Base-by-base conservation (phyloP, 1,139 yeast species). In the Meyerozyma guilliermondii region DNA sequence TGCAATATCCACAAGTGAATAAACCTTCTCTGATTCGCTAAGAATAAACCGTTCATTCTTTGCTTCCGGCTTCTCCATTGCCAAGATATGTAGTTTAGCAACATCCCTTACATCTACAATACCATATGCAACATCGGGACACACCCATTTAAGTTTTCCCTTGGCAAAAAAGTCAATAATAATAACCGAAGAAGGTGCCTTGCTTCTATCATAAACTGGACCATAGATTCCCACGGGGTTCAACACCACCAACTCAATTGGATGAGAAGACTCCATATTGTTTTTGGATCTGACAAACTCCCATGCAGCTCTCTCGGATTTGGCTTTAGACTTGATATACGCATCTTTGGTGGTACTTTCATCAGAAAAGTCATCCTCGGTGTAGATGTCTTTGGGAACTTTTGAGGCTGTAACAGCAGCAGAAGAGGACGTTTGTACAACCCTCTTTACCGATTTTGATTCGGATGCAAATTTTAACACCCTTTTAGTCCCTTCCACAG, bases 1-100 rank as follows among this genome's bases (percentile, higher is more conserved):
- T 3, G 24, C 36, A 9, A 33, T 33, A 9, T 33, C 36, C 7
- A 33, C 23, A 10, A 29, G 9, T 3, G 33, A 3, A 8, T 29
- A 29, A 4, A 29, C 33, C 18, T 29, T 11, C 7, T 29, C 33
- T 14, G 33, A 11, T 11, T 29, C 33, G 33, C 33, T 13, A 20
- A 65, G 39, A 14, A 66, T 43, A 24, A 68, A 55, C 50, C 77
- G 59, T 39, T 62, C 40, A 17, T 58, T 56, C n/a, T 49, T 41
- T 13, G 63, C 53, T 5, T 51, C 54, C 13, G 52, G 55, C 29
- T 50, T 52, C 46, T 68, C 68, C 45, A 76, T 58, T 10, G 48
- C 44, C 18, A 14, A 29, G 11, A 43, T 35, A 28, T 46, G 46
- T 8, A 41, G 39, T 20, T 34, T 36, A 16, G 46, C 48, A 14